A percentile compares a stretch with the other conserved stretches of the same genome.
These are phyloP conservation scores for Lactifluus subvellereus DNA, from an alignment of 768 basidiomycete genomes.

Conservation along the genomic window DNA sequence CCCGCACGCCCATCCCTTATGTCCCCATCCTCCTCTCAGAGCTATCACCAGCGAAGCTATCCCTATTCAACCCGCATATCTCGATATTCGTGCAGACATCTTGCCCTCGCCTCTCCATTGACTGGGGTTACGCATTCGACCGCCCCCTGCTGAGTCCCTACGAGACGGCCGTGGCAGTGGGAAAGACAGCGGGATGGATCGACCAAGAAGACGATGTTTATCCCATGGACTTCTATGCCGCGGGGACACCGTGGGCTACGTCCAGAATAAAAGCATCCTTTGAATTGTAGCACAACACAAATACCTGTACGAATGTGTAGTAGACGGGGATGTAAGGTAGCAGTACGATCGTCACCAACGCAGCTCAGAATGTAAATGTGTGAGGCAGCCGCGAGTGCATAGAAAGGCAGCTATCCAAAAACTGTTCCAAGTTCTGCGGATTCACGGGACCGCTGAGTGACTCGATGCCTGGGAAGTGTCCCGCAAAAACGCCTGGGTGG, in stretches of 20 bases:
- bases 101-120: constrained; percentile 92
- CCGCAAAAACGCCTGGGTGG: constrained; percentile 20
- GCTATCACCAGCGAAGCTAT: constrained; percentile 90
- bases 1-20: constrained; percentile 57
- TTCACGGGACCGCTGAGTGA: constrained; percentile 23
- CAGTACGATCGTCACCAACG: background rate
- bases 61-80: constrained; percentile 74
- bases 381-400: constrained; percentile 22
- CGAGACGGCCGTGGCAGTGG: constrained; percentile 84
- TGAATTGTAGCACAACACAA: constrained; percentile 12
- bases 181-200: constrained; percentile 62
- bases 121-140: constrained; percentile 97
- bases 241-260: constrained; percentile 69
- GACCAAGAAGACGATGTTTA: constrained; percentile 49
- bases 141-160: constrained; percentile 88
- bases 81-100: constrained; percentile 94
- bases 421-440: constrained; percentile 23
- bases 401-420: constrained; percentile 26
- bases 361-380: constrained; percentile 12
- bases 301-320: background rate
- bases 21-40: constrained; percentile 93
- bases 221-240: constrained; percentile 96
- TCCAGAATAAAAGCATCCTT: constrained; percentile 42
- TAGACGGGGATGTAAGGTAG: background rate
- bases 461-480: constrained; percentile 28